phyloP scores from a whole-genome alignment of 2,329 filamentous ascomycete genomes.

The Diaporthe caulivora region DNA sequence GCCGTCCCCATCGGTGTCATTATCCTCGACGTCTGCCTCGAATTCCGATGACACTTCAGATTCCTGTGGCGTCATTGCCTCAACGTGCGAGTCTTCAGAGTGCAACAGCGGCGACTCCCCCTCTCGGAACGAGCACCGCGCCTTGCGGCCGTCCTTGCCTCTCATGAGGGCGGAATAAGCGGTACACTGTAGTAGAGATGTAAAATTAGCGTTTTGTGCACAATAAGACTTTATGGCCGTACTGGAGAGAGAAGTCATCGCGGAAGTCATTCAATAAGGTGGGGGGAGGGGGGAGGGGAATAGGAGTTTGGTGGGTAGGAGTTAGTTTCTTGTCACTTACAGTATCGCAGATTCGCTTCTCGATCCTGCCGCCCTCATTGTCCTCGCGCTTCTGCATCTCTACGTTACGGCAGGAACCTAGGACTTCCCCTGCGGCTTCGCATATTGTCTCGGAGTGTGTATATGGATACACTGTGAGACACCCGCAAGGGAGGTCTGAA shows the following conservation, averaged over 20 bases:
- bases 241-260: too few relatives aligned
- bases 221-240: too few relatives aligned
- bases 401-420: neutral
- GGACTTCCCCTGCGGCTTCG: neutral
- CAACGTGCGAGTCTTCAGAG: too few relatives aligned
- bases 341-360: constrained; percentile 20
- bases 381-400: constrained; percentile 2
- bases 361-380: neutral
- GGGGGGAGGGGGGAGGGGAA: too few relatives aligned
- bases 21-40: neutral
- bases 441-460: neutral
- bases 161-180: constrained; percentile 24
- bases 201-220: too few relatives aligned
- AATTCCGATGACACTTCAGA: neutral
- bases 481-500: neutral
- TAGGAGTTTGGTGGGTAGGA: too few relatives aligned
- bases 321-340: too few relatives aligned
- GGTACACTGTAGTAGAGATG: neutral
- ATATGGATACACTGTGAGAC: constrained; percentile 17
- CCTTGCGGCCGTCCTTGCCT: neutral
- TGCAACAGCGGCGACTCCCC: neutral
- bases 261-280: too few relatives aligned
- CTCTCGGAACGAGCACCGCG: neutral
- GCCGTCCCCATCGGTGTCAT: neutral
- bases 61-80: neutral